Evolutionary conservation across 345 rosid species (phyloP).

Genomic region (Stellera chamaejasme): DNA sequence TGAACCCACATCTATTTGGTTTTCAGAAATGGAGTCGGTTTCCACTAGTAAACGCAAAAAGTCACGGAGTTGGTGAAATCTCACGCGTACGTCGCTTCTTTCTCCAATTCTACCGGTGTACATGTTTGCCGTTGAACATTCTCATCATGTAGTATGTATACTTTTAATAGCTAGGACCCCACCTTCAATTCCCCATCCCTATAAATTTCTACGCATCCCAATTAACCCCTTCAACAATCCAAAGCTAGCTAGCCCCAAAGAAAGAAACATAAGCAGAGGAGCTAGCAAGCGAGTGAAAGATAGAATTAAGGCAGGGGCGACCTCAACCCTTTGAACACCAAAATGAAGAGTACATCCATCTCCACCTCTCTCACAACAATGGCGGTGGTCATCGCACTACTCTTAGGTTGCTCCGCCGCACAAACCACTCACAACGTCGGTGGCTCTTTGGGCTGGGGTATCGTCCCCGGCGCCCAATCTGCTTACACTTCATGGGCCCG

Average conservation of each 20-base stretch:
- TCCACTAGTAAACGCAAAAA: background rate
- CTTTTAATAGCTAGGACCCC: conserved; percentile 8
- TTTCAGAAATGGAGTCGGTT: too few relatives aligned
- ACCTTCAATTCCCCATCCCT: conserved; percentile 3
- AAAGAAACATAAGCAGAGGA: background rate
- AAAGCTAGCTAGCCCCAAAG: background rate
- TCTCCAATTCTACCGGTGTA: background rate
- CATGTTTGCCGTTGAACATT: conserved; percentile 17
- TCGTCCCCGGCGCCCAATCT: conserved; percentile 15
- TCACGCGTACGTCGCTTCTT: background rate
- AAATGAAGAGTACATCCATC: conserved; percentile 19
- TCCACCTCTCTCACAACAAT: conserved; percentile 14
- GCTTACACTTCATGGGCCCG: conserved; percentile 39
- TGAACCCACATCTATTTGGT: too few relatives aligned
- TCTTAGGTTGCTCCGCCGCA: conserved; percentile 20
- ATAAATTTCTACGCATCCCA: conserved; percentile 2
- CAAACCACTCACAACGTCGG: conserved; percentile 31
- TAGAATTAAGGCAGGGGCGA: conserved; percentile 30
- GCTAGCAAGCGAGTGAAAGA: background rate
- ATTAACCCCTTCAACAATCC: conserved; percentile 1
- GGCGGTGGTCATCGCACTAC: conserved; percentile 11
- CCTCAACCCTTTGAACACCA: conserved; percentile 22
- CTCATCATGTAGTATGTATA: conserved; percentile 1
- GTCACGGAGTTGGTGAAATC: background rate
- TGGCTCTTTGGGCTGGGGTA: conserved; percentile 29